A percentile compares a stretch with the other conserved stretches of the same genome.
These are phyloP conservation scores for Symbiodinium natans DNA, from an alignment of 73 alveolate species.

Conservation along the genomic window DNA sequence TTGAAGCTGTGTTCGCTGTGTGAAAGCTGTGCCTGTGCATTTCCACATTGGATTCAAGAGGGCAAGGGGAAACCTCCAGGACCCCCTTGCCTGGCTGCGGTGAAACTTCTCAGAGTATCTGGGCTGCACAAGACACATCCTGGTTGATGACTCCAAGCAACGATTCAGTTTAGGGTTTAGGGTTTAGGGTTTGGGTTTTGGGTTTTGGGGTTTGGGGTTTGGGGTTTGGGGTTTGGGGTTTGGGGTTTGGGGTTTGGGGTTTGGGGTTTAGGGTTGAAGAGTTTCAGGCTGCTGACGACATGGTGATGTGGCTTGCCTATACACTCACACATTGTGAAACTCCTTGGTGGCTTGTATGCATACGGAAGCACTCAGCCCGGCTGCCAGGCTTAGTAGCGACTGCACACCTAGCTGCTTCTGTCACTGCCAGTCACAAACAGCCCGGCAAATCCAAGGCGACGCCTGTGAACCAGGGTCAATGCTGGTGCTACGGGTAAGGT, in stretches of 20 bases:
- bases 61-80: not conserved
- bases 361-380: not conserved
- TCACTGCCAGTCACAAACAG: not conserved
- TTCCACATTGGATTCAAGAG: not conserved
- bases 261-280: too few species aligned
- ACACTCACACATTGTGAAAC: not conserved
- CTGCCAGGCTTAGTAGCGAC: too few species aligned
- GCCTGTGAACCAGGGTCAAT: not conserved
- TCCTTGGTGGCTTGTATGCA: not conserved
- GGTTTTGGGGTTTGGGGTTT: too few species aligned
- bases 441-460: not conserved
- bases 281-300: not conserved
- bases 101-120: not conserved
- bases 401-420: too few species aligned
- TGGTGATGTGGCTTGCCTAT: not conserved
- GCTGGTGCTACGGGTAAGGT: not conserved
- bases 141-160: not conserved
- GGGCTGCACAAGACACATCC: not conserved
- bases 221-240: too few species aligned
- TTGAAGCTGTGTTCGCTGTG: not conserved
- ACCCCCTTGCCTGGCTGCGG: not conserved
- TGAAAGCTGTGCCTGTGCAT: not conserved
- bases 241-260: too few species aligned
- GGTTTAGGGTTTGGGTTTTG: too few species aligned
- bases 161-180: too few species aligned